phyloP scores from a whole-genome alignment of 805 yeast species.

The Yarrowia sp. region DNA sequence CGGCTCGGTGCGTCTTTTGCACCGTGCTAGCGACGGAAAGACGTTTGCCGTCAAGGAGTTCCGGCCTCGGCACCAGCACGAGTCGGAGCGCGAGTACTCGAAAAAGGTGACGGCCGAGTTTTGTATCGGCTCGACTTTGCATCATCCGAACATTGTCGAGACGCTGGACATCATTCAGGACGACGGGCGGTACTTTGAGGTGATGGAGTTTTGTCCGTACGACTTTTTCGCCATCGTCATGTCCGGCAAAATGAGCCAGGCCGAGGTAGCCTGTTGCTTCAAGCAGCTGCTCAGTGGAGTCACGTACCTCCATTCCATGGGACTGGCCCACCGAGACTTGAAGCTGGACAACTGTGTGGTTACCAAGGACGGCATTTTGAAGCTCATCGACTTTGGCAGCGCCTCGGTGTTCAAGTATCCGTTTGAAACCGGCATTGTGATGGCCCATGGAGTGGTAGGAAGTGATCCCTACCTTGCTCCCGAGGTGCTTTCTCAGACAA shows the following conservation, averaged over 20 bases:
- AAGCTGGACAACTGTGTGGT: conserved; percentile 93
- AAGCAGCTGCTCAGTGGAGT: conserved; percentile 85
- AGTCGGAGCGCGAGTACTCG: conserved; percentile 82
- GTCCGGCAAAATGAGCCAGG: conserved; percentile 84
- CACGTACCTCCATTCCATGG: conserved; percentile 79
- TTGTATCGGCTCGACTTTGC: conserved; percentile 88
- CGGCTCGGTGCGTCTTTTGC: conserved; percentile 81
- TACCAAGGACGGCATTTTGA: conserved; percentile 80
- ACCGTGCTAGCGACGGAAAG: conserved; percentile 67
- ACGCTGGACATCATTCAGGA: conserved; percentile 92
- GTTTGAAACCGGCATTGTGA: conserved; percentile 55
- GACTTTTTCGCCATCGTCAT: conserved; percentile 93
- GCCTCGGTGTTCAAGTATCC: conserved; percentile 93
- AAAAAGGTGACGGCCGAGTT: conserved; percentile 93
- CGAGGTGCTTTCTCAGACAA: conserved; percentile 81
- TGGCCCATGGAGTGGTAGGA: conserved; percentile 85
- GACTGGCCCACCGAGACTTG: conserved; percentile 89
- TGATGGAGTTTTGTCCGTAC: conserved; percentile 93
- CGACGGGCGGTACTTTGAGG: conserved; percentile 83
- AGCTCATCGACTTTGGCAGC: conserved; percentile 91
- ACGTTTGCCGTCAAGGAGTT: conserved; percentile 94
- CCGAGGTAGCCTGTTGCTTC: conserved; percentile 87
- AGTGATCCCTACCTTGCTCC: conserved; percentile 93
- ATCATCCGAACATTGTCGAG: conserved; percentile 88
- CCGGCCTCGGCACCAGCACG: conserved; percentile 74